A percentile compares a stretch with the other conserved stretches of the same genome.
Conservation (phyloP, 257 asterid species). For the Penstemon eatonii region DNA sequence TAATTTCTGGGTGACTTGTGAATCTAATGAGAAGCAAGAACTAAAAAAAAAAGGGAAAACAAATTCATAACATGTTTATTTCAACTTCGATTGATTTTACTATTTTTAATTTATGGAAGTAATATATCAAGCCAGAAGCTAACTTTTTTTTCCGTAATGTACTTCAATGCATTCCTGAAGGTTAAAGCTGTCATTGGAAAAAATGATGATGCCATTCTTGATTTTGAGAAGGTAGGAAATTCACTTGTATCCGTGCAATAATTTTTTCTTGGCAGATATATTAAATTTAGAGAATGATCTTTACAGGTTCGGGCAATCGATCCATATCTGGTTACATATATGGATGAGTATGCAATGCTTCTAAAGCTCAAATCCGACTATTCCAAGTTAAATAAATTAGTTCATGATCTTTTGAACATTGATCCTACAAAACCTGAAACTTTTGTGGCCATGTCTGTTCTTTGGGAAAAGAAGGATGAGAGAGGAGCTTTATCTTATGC, state of each 20-base stretch:
- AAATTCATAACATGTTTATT: not conserved
- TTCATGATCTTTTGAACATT: conserved; percentile 75
- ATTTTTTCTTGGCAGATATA: conserved; percentile 10
- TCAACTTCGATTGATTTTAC: conserved; percentile 2
- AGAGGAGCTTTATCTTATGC: conserved; percentile 83
- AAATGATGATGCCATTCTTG: conserved; percentile 84
- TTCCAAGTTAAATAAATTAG: conserved; percentile 77
- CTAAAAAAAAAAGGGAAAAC: conserved; percentile 12
- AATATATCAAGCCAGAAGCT: conserved; percentile 14
- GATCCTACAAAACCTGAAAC: conserved; percentile 95
- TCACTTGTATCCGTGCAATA: conserved; percentile 14
- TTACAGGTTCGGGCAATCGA: conserved; percentile 82
- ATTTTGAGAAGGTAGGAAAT: conserved; percentile 78
- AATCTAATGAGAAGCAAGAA: not conserved
- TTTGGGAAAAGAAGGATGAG: conserved; percentile 95
- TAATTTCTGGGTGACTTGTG: too few relatives aligned
- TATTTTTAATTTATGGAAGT: conserved; percentile 10
- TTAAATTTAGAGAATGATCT: conserved; percentile 29
- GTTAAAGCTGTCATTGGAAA: conserved; percentile 87
- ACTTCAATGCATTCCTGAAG: conserved; percentile 38
- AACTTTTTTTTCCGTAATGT: conserved; percentile 23
- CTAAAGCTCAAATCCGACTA: conserved; percentile 77
- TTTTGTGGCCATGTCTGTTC: conserved; percentile 84
- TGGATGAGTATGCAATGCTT: conserved; percentile 99
- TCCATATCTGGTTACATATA: conserved; percentile 77